Base-by-base conservation (phyloP, 257 asterid species). In the Linderniella brevidens region DNA sequence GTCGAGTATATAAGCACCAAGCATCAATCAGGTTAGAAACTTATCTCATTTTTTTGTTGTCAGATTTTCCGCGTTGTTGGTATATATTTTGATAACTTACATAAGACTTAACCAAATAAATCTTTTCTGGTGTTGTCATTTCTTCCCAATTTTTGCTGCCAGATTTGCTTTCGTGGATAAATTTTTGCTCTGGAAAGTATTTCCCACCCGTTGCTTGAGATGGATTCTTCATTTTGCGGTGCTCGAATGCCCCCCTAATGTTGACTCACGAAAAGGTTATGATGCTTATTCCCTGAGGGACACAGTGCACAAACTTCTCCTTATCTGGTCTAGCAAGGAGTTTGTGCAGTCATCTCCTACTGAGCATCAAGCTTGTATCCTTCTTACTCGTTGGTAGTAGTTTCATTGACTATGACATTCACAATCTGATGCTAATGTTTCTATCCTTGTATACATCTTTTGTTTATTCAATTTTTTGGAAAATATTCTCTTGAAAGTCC, bases 311-410 rank as follows among this genome's bases (percentile, higher is more conserved):
- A 79, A 69, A 41, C 93, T 90, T 59, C 79, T 67, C 55, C 62
- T 55, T 32, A 78, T 73, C 50, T 90, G 98, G 98, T 81, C 94
- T 38, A 77, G 71, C 64, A 74, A 65, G 54, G 93, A 85, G 62
- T 90, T 85, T 73, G 77, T 90, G 56, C 98, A 85, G 62, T 80
- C 98, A 52, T 65, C 83, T 51, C 49, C 86, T 62, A 73, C 77
- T 42, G 98, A 85, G 83, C 88, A 77, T 68, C 98, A 90, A 76
- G 76, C 75, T 43, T 85, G 98, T 88, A 88, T 84, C 96, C 93
- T 73, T 63, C 55, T 39, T 39, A 39, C 43, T 9, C 15, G 9
- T 39, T 39, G 1, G 43, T 39, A 11, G 13, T 11, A 11, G 1
- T 10, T 10, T 39, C 15, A 11, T 3, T 39, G 13, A 13, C 3